Evolutionary conservation across 192 early-diverging fungal genomes (phyloP).

Genomic region (Coemansia sp.): DNA sequence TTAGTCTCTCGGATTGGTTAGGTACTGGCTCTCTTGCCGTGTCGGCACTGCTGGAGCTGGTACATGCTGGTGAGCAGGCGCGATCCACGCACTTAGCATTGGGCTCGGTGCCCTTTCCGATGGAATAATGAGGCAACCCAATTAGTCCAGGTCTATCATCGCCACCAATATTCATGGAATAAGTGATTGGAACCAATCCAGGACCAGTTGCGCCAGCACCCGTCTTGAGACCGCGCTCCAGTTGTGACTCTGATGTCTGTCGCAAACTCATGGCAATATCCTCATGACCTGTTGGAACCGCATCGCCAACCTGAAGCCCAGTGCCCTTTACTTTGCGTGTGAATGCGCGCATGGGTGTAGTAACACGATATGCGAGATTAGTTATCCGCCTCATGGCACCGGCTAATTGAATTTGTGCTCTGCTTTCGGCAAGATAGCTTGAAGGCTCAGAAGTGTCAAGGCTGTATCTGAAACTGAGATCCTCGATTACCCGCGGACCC

Average conservation of each 20-base stretch:
- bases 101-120: no score
- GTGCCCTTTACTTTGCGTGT: background rate
- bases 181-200: conserved; percentile 4
- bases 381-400: background rate
- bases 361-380: background rate
- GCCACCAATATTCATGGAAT: conserved; percentile 5
- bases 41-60: background rate
- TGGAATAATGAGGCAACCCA: background rate
- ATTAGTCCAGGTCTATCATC: conserved; percentile 6
- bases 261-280: background rate
- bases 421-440: conserved; percentile 47
- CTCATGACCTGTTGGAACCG: background rate
- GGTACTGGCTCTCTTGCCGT: background rate
- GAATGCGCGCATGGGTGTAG: conserved; percentile 9
- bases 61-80: background rate
- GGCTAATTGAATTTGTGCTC: conserved; percentile 18
- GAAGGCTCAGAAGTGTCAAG: conserved; percentile 26
- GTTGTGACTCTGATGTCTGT: background rate
- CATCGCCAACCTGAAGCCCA: background rate
- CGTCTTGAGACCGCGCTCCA: background rate
- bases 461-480: conserved; percentile 11
- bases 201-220: background rate
- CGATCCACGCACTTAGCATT: no score
- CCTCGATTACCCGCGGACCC: conserved; percentile 30
- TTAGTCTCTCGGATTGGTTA: no score